Evolutionary conservation across 495 filamentous ascomycete species (phyloP).

Genomic region (Talaromyces wortmannii): DNA sequence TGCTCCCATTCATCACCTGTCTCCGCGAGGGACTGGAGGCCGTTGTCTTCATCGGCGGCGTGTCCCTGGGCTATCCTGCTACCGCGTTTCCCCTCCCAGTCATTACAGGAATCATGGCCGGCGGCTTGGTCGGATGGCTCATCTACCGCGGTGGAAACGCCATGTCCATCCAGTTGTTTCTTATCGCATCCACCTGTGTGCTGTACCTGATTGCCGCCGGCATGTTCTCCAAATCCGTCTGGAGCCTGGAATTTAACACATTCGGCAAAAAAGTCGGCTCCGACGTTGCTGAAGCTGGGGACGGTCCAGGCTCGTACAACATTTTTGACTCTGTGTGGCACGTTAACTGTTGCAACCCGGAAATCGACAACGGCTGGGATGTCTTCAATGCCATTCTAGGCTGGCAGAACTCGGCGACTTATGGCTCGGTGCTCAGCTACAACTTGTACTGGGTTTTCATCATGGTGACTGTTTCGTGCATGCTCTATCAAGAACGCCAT

Average conservation of each 20-base stretch:
- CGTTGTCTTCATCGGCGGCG: constrained; percentile 75
- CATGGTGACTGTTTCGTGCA: constrained; percentile 49
- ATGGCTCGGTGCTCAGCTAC: constrained; percentile 74
- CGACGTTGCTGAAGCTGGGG: constrained; percentile 67
- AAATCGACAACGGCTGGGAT: constrained; percentile 78
- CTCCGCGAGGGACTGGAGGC: constrained; percentile 77
- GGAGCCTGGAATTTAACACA: constrained; percentile 51
- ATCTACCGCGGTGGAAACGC: constrained; percentile 64
- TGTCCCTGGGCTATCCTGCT: constrained; percentile 67
- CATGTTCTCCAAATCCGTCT: constrained; percentile 69
- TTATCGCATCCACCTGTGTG: constrained; percentile 74
- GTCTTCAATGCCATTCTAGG: constrained; percentile 78
- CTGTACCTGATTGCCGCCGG: constrained; percentile 84
- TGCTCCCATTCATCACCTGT: constrained; percentile 77
- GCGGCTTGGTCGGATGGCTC: constrained; percentile 56
- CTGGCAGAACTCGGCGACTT: constrained; percentile 86
- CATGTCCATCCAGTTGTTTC: constrained; percentile 67
- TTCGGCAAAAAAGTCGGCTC: constrained; percentile 35
- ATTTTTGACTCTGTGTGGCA: constrained; percentile 85
- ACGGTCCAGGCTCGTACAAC: constrained; percentile 82
- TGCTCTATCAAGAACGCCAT: constrained; percentile 60
- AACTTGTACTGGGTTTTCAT: constrained; percentile 78
- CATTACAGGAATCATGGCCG: constrained; percentile 58
- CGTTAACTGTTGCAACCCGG: constrained; percentile 79
- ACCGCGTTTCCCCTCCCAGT: constrained; percentile 69